phyloP scores from a whole-genome alignment of 2,329 filamentous ascomycete species.

The Stagonosporopsis cucurbitacearum region DNA sequence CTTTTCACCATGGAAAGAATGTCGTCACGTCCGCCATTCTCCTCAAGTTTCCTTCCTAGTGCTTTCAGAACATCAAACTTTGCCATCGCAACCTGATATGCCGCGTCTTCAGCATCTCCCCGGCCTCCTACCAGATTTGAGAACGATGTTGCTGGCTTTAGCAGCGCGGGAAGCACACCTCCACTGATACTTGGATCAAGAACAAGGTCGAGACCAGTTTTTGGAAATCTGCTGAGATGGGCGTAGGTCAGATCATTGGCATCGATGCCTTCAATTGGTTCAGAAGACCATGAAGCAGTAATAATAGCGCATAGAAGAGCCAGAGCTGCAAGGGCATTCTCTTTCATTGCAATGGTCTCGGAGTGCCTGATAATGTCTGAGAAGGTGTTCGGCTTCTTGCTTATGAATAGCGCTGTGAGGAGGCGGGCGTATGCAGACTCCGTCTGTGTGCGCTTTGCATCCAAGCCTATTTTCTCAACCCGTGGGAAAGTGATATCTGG shows the following conservation, averaged over 20 bases:
- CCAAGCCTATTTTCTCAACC: slow-evolving; percentile 30
- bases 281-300: slow-evolving; percentile 60
- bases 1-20: slow-evolving; percentile 52
- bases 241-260: slow-evolving; percentile 58
- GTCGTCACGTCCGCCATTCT: slow-evolving; percentile 45
- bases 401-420: slow-evolving; percentile 62
- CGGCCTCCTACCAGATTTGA: slow-evolving; percentile 65
- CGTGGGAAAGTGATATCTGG: slow-evolving; percentile 48
- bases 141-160: slow-evolving; percentile 63
- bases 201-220: slow-evolving; percentile 58
- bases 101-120: slow-evolving; percentile 63
- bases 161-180: slow-evolving; percentile 61
- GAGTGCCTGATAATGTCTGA: slow-evolving; percentile 59
- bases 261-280: slow-evolving; percentile 52
- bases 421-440: slow-evolving; percentile 62
- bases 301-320: slow-evolving; percentile 60
- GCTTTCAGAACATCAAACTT: slow-evolving; percentile 64
- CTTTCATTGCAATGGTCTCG: slow-evolving; percentile 64
- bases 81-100: slow-evolving; percentile 63
- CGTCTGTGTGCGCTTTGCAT: slow-evolving; percentile 46
- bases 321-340: slow-evolving; percentile 62
- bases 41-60: slow-evolving; percentile 55
- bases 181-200: slow-evolving; percentile 59
- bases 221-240: slow-evolving; percentile 42
- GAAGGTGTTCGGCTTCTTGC: slow-evolving; percentile 59